Evolutionary conservation across 306 rosid genomes (phyloP), one percentile per base, ranked within the genome.

Genomic region (Begonia masoniana): DNA sequence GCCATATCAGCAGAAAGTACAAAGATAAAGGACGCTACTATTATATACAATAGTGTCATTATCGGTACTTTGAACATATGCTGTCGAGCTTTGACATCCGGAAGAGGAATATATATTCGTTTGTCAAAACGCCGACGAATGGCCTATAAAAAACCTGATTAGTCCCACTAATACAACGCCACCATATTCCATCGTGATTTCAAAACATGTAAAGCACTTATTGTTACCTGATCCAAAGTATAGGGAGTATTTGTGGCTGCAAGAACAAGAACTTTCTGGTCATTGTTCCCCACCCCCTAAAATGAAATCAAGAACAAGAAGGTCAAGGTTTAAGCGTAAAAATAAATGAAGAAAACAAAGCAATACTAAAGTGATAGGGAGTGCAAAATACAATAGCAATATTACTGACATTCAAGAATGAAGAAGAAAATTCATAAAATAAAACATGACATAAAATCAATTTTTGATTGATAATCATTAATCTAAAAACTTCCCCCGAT

Each of bases 191-290:
- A 9, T 52, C 15, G 57, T 50, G 50, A 71, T 54, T 41, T 10
- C 13, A 45, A 26, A 26, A 31, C 9, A 5, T 31, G 39, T 0
- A 31, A 31, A 3, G 39, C 3, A 31, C 39, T 31, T 7, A 31
- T 31, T 5, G 39, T 75, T 73, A 81, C 99, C 96, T 92, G 99
- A 64, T 92, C 99, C 47, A 92, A 74, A 56, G 99, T 88, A 61
- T 92, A 92, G 10, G 99, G 99, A 45, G 99, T 92, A 74, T 92
- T 92, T 43, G 99, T 92, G 41, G 99, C 99, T 39, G 99, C 99
- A 62, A 92, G 99, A 75, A 92, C 96, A 11, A 92, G 99, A 77
- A 92, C 99, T 69, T 92, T 92, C 69, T 92, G 78, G 58, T 92
- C 99, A 73, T 79, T 83, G 76, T 74, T 51, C 61, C 99, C 99